A percentile compares a stretch with the other conserved stretches of the same genome.
phyloP scores from a whole-genome alignment of 345 rosid species.

The Populus ilicifolia region DNA sequence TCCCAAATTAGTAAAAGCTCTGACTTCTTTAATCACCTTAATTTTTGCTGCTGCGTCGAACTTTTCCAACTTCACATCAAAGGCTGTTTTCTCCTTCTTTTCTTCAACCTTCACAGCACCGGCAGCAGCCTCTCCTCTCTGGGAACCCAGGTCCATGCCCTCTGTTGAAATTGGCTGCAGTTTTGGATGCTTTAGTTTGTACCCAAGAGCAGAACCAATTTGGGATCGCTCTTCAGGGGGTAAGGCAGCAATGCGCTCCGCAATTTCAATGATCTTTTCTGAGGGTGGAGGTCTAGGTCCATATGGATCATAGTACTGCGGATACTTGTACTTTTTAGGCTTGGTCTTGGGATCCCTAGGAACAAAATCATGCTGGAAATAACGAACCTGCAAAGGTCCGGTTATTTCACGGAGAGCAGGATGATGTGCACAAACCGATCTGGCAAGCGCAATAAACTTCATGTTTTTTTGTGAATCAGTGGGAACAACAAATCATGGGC shows the following conservation, averaged over 20 bases:
- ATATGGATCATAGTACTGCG: slow-evolving; percentile 48
- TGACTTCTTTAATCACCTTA: slow-evolving; percentile 51
- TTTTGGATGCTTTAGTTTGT: slow-evolving; percentile 31
- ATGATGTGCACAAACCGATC: slow-evolving; percentile 10
- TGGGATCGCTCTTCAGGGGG: slow-evolving; percentile 36
- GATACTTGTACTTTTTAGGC: slow-evolving; percentile 47
- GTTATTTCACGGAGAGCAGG: slow-evolving; percentile 18
- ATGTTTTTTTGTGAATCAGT: slow-evolving; percentile 15
- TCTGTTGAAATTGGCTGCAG: slow-evolving; percentile 31
- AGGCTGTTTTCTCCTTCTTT: slow-evolving; percentile 41
- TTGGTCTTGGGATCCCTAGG: slow-evolving; percentile 50
- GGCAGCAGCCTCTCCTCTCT: slow-evolving; percentile 26
- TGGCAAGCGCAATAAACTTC: slow-evolving; percentile 31
- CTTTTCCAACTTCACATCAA: slow-evolving; percentile 53
- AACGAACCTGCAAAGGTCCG: slow-evolving; percentile 41
- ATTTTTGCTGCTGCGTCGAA: slow-evolving; percentile 45
- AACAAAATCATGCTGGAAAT: slow-evolving; percentile 48
- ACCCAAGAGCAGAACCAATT: slow-evolving; percentile 32
- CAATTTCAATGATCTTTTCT: slow-evolving; percentile 47
- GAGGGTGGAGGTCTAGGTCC: slow-evolving; percentile 57
- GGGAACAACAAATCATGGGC: not conserved
- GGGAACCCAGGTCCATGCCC: slow-evolving; percentile 29
- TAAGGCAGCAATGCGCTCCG: slow-evolving; percentile 45
- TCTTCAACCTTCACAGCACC: slow-evolving; percentile 30
- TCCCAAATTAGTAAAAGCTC: slow-evolving; percentile 43